phyloP scores from a whole-genome alignment of 202 grass and related monocot species.

The Digitaria exilis region DNA sequence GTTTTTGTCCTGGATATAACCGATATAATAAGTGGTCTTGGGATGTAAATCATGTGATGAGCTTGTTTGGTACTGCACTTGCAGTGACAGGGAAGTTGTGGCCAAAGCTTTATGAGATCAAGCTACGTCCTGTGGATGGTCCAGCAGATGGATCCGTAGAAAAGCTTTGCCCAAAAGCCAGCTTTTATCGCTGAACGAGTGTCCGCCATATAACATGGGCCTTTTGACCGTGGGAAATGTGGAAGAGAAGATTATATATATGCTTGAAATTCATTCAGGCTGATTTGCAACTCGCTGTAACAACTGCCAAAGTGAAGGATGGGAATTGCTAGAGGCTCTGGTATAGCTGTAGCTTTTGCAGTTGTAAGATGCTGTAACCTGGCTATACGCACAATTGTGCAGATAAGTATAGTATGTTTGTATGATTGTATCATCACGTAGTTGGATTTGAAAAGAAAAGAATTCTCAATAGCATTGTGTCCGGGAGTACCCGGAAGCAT shows the following conservation, averaged over 20 bases:
- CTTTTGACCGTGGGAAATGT: too few relatives aligned
- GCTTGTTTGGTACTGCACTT: neutral
- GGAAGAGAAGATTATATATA: too few relatives aligned
- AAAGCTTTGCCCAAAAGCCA: conserved; percentile 49
- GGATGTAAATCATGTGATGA: neutral
- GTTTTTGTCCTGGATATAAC: too few relatives aligned
- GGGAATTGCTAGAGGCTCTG: neutral
- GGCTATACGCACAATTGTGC: too few relatives aligned
- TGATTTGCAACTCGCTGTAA: neutral
- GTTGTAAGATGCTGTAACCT: conserved; percentile 22
- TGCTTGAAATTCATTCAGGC: neutral
- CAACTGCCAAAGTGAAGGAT: neutral
- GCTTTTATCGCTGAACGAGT: conserved; percentile 50
- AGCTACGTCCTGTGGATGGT: conserved; percentile 36
- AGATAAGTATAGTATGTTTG: neutral
- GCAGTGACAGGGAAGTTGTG: conserved; percentile 83
- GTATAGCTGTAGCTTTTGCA: conserved; percentile 19
- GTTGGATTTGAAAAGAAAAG: neutral
- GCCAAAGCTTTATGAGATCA: conserved; percentile 61
- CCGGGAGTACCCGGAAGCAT: too few relatives aligned
- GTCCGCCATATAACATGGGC: too few relatives aligned
- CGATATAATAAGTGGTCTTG: neutral
- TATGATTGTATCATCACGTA: neutral
- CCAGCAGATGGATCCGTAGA: conserved; percentile 47
- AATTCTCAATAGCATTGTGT: too few relatives aligned